Base-by-base conservation (phyloP, 306 rosid genomes). In the Glycine soja region DNA sequence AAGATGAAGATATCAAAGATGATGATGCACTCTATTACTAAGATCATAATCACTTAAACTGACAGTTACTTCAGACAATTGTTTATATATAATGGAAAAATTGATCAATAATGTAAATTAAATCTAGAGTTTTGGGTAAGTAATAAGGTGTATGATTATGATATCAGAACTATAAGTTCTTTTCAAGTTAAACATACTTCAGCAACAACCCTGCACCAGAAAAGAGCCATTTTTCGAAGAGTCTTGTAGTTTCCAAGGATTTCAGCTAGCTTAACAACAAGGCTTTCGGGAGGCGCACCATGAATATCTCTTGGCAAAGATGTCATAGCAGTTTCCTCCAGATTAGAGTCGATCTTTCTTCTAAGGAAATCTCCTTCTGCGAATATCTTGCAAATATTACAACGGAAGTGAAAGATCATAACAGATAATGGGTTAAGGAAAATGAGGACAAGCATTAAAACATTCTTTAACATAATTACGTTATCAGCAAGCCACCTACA, bases 261-360 rank as follows among this genome's bases (percentile, higher is more conserved):
- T 90, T 93, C 98, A 76, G 99, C 97, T 81, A 96, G 82, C 91
- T 92, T 93, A 70, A 92, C 97, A 81, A 93, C 87, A 56, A 96
- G 88, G 88, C 97, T 90, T 81, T 93, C 96, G 3, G 91, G 89
- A 86, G 99, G 99, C 75, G 99, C 92, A 85, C 99, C 97, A 69
- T 92, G 99, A 85, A 93, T 89, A 75, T 93, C 99, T 90, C 90
- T 89, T 10, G 90, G 89, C 90, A 92, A 86, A 82, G 87, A 88
- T 70, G 97, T 79, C 47, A 51, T 45, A 30, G 86, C 59, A 66
- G 78, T 81, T 81, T 81, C 91, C 54, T 91, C 93, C 7, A 86
- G 72, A 64, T 67, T 85, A 82, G 90, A 78, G 87, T 72, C 71
- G 43, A 90, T 87, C 88, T 85, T 90, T 85, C 98, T 87, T 69